These are phyloP conservation scores for Xylaria grammica DNA, from an alignment of 495 filamentous ascomycete genomes.

Conservation along the genomic window DNA sequence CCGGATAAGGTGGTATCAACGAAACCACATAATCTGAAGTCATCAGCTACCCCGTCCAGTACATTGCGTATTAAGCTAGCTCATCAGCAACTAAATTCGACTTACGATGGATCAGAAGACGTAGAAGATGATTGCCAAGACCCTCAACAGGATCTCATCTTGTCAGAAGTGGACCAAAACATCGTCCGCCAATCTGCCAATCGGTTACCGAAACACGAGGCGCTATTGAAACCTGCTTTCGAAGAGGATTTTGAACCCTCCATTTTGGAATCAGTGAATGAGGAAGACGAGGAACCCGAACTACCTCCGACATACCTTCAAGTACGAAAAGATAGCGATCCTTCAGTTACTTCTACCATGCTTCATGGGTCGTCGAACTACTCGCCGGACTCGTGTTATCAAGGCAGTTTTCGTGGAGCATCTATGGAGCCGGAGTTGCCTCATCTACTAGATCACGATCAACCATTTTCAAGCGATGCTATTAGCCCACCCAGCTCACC, in stretches of 20 bases:
- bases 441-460: constrained; percentile 35
- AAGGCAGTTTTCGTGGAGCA: constrained; percentile 28
- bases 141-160: constrained; percentile 11
- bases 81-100: constrained; percentile 15
- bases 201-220: constrained; percentile 24
- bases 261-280: constrained; percentile 33
- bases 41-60: neutral
- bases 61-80: neutral
- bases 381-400: constrained; percentile 36
- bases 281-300: constrained; percentile 39
- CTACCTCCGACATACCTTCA: constrained; percentile 33
- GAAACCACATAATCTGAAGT: neutral
- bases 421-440: constrained; percentile 45
- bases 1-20: neutral
- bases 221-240: constrained; percentile 4
- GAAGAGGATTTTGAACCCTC: constrained; percentile 54
- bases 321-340: constrained; percentile 39
- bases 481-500: constrained; percentile 51
- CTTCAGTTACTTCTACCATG: constrained; percentile 48
- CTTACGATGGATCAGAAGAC: constrained; percentile 24
- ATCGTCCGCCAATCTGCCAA: constrained; percentile 28
- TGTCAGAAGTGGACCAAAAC: constrained; percentile 33
- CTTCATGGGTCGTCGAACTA: constrained; percentile 37
- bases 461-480: constrained; percentile 42
- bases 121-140: neutral